These are phyloP conservation scores for Vitis cinerea DNA, from an alignment of 164 flowering plant genomes.

Conservation along the genomic window DNA sequence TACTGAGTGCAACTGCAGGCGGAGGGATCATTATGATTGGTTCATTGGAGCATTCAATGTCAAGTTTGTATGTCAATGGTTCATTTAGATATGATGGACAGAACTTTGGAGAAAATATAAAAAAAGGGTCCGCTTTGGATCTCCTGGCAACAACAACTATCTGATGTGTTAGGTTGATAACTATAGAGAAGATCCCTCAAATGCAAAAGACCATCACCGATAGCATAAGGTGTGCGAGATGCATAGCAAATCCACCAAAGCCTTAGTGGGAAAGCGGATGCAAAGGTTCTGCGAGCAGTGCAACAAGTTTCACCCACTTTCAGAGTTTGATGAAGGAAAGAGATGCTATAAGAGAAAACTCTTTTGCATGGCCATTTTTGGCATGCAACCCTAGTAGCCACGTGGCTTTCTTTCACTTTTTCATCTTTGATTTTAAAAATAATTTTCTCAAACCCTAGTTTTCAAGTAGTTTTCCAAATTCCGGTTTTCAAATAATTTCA, in stretches of 20 bases:
- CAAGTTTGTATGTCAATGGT: constrained; percentile 67
- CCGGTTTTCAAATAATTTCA: no score
- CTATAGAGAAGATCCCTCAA: constrained; percentile 69
- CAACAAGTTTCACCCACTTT: constrained; percentile 92
- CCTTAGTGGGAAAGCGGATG: constrained; percentile 73
- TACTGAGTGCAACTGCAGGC: constrained; percentile 66
- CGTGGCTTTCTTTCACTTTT: no score
- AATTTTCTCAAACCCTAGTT: no score
- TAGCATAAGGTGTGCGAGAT: constrained; percentile 84
- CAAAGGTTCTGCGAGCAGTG: constrained; percentile 97
- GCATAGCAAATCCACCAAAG: constrained; percentile 80
- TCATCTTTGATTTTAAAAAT: no score
- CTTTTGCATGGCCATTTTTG: no score
- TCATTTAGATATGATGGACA: constrained; percentile 83
- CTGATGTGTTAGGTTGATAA: constrained; percentile 89
- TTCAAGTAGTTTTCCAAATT: no score
- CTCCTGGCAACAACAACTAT: constrained; percentile 48
- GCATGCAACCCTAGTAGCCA: no score
- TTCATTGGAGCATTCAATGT: constrained; percentile 77
- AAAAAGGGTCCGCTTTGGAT: constrained; percentile 53
- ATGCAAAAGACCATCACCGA: constrained; percentile 83
- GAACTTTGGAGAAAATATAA: constrained; percentile 45
- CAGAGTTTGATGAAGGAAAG: constrained; percentile 93
- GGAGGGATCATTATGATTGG: constrained; percentile 98
- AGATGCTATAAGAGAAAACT: constrained; percentile 85